phyloP scores from a whole-genome alignment of 345 rosid genomes.

The Citrus glauca region DNA sequence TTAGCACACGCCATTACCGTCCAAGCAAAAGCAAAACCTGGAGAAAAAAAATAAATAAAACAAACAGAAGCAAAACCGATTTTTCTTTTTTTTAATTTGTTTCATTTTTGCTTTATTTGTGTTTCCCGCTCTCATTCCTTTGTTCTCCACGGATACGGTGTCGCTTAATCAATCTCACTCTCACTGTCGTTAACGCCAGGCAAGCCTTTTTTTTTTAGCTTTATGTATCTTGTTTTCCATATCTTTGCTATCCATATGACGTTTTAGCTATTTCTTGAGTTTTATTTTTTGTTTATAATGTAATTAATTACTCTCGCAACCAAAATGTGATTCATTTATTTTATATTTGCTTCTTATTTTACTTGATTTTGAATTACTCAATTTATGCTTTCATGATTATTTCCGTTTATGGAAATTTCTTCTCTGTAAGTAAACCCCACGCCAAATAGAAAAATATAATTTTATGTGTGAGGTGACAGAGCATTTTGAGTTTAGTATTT shows the following conservation, averaged over 20 bases:
- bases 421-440: slow-evolving; percentile 18
- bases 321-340: neutral
- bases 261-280: neutral
- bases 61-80: neutral
- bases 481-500: neutral
- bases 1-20: neutral
- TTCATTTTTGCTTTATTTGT: neutral
- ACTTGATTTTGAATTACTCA: neutral
- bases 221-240: neutral
- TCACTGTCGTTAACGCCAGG: slow-evolving; percentile 40
- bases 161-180: slow-evolving; percentile 12
- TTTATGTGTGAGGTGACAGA: neutral
- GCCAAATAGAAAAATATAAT: too few relatives aligned
- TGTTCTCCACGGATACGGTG: neutral
- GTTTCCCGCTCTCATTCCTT: slow-evolving; percentile 36
- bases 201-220: slow-evolving; percentile 1
- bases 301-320: too few relatives aligned
- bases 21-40: neutral
- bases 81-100: too few relatives aligned
- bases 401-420: neutral
- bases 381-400: neutral
- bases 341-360: neutral
- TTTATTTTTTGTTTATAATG: neutral
- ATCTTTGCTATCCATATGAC: neutral
- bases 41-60: neutral